A percentile compares a stretch with the other conserved stretches of the same genome.
Conservation (phyloP, 345 rosid genomes). For the Gossypium stocksii region DNA sequence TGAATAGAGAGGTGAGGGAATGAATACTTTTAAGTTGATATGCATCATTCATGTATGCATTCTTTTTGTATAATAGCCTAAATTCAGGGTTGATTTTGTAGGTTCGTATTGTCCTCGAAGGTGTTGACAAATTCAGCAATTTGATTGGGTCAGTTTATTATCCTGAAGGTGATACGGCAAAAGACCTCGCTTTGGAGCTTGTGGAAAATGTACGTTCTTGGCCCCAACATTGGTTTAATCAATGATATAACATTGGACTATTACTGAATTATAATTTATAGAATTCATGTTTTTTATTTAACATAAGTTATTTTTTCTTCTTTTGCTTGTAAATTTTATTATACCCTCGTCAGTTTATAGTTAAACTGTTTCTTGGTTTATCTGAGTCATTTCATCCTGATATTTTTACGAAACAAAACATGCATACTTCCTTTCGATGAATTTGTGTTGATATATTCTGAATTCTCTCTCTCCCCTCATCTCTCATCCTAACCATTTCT, state of each 20-base stretch:
- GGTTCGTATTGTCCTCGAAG: constrained; percentile 99
- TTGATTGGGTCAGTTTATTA: constrained; percentile 91
- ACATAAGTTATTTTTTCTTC: not conserved
- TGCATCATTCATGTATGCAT: not conserved
- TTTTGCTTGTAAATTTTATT: not conserved
- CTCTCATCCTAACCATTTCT: not conserved
- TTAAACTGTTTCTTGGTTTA: not conserved
- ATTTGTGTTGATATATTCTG: constrained; percentile 17
- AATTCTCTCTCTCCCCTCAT: not conserved
- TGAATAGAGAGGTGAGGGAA: constrained; percentile 73
- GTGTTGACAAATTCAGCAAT: constrained; percentile 89
- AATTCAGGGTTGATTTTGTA: constrained; percentile 32
- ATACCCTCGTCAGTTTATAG: not conserved
- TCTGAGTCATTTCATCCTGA: not conserved
- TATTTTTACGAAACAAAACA: not conserved
- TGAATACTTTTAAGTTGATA: constrained; percentile 10
- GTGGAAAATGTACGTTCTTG: constrained; percentile 64
- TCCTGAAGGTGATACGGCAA: constrained; percentile 75
- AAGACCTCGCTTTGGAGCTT: constrained; percentile 90
- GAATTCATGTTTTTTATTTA: not conserved
- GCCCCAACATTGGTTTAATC: constrained; percentile 2
- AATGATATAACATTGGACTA: not conserved
- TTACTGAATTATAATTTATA: not conserved
- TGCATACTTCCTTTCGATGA: not conserved
- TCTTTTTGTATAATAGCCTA: constrained; percentile 18